These are phyloP conservation scores for Aurantiochytrium sp. DNA, from an alignment of 108 stramenopile species.

Conservation along the genomic window DNA sequence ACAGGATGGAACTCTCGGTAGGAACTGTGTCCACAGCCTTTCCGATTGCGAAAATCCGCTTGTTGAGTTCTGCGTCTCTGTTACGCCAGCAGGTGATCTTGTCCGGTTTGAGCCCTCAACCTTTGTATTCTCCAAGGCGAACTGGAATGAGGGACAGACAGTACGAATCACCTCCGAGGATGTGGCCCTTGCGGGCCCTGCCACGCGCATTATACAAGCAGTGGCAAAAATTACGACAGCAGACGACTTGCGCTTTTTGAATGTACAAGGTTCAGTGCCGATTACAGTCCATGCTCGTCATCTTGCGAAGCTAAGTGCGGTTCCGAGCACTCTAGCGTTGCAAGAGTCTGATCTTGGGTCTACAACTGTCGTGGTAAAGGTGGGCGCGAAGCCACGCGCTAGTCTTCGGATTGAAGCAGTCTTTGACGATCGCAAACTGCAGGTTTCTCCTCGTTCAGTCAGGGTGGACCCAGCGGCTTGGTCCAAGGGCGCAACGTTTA, in stretches of 20 bases:
- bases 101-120: not conserved
- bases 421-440: not conserved
- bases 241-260: not conserved
- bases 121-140: not conserved
- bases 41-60: not conserved
- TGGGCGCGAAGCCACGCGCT: not conserved
- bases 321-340: not conserved
- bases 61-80: not conserved
- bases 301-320: not conserved
- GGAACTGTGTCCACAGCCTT: not conserved
- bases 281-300: not conserved
- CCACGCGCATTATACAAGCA: not conserved
- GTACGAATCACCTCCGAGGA: not conserved
- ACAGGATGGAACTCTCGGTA: not conserved
- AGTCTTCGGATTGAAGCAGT: not conserved
- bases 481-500: not conserved
- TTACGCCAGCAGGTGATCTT: not conserved
- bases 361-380: not conserved
- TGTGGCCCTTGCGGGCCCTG: not conserved
- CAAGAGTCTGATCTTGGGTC: not conserved
- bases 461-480: not conserved
- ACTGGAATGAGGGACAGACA: not conserved
- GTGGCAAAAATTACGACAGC: not conserved
- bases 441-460: not conserved
- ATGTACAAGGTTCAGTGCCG: not conserved